phyloP scores from a whole-genome alignment of 805 yeast species.

The Pichia sporocuriosa region DNA sequence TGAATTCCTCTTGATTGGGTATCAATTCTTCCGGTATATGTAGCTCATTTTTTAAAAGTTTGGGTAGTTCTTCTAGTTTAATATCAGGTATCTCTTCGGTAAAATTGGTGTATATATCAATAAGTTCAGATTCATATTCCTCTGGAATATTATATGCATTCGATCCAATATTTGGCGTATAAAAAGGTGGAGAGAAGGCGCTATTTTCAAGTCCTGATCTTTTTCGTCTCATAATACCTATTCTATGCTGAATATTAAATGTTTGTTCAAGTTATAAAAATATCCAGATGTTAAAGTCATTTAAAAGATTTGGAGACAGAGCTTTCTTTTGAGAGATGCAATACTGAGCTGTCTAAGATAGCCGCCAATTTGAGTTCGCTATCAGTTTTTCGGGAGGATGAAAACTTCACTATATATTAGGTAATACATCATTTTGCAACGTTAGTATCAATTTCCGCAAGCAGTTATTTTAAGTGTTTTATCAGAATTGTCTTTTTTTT shows the following conservation, averaged over 20 bases:
- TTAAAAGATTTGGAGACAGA: no score
- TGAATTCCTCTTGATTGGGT: background rate
- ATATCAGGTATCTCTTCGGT: slow-evolving; percentile 34
- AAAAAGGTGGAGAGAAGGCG: slow-evolving; percentile 15
- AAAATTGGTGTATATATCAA: slow-evolving; percentile 36
- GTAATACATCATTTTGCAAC: no score
- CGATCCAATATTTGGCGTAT: slow-evolving; percentile 4
- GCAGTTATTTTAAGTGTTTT: no score
- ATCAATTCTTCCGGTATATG: slow-evolving; percentile 8
- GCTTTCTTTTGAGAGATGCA: no score
- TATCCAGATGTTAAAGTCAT: no score
- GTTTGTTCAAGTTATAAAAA: background rate
- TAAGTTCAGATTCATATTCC: slow-evolving; percentile 38
- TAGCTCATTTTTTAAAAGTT: slow-evolving; percentile 2
- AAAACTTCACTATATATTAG: no score
- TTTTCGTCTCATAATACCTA: background rate
- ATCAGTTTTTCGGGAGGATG: no score
- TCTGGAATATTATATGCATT: slow-evolving; percentile 29
- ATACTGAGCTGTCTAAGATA: no score
- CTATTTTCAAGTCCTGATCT: slow-evolving; percentile 2
- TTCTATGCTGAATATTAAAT: background rate
- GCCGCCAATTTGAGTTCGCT: no score
- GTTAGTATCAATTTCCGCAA: no score
- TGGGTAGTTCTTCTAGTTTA: slow-evolving; percentile 23
- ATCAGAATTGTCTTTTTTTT: no score